Percentiles rank a stretch among this genome's conserved stretches.
phyloP scores from a whole-genome alignment of 768 basidiomycete species.

The Tubosaeta sp. region DNA sequence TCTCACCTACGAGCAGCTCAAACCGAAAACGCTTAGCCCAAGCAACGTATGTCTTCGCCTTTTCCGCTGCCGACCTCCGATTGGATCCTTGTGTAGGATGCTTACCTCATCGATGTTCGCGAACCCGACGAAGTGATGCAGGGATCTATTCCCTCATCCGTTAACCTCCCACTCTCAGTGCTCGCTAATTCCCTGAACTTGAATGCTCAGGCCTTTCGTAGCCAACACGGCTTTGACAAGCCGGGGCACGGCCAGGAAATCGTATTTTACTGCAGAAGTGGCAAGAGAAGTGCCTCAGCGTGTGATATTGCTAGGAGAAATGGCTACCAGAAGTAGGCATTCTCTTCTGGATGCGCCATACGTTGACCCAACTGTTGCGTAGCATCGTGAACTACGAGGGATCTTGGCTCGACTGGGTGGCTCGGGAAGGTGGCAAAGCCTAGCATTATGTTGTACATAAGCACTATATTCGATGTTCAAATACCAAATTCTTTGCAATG shows the following conservation, averaged over 20 bases:
- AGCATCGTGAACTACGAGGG: constrained; percentile 77
- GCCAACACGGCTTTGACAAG: constrained; percentile 70
- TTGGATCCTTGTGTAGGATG: constrained; percentile 43
- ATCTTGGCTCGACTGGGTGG: constrained; percentile 85
- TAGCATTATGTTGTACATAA: constrained; percentile 8
- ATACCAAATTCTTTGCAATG: neutral
- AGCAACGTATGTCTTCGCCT: constrained; percentile 42
- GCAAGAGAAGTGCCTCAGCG: constrained; percentile 77
- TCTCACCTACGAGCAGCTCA: constrained; percentile 76
- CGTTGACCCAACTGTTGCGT: neutral
- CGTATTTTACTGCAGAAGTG: constrained; percentile 89
- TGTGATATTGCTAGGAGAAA: constrained; percentile 76
- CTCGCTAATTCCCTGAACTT: constrained; percentile 65
- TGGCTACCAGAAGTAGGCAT: constrained; percentile 73
- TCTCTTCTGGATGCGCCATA: neutral
- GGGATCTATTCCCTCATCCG: constrained; percentile 89
- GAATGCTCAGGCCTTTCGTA: constrained; percentile 49
- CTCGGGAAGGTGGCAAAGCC: constrained; percentile 42
- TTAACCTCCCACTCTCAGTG: constrained; percentile 83
- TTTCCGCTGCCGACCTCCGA: neutral
- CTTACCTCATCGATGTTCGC: constrained; percentile 84
- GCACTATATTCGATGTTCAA: neutral
- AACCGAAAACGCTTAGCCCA: constrained; percentile 75
- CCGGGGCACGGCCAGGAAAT: constrained; percentile 68
- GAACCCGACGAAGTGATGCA: constrained; percentile 89